Conservation (phyloP, 148 eudicot genomes). For the Nepenthes gracilis region DNA sequence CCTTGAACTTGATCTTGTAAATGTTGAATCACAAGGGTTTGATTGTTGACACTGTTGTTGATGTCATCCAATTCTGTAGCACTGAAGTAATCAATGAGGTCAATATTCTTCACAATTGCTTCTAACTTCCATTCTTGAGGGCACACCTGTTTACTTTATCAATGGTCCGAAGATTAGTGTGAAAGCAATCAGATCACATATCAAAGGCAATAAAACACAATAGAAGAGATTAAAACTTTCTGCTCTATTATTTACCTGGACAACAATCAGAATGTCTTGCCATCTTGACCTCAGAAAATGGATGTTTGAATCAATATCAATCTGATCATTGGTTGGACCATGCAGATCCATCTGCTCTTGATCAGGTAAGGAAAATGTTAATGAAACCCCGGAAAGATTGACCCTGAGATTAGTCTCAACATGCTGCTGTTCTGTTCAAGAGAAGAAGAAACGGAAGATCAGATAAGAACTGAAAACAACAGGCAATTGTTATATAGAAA, state of each 20-base stretch:
- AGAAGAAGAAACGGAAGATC: conserved; percentile 1
- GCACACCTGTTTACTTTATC: conserved; percentile 60
- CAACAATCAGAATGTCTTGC: conserved; percentile 29
- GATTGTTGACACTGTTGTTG: conserved; percentile 20
- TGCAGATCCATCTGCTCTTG: conserved; percentile 31
- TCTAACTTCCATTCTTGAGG: conserved; percentile 57
- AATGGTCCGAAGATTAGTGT: conserved; percentile 26
- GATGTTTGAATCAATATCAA: conserved; percentile 20
- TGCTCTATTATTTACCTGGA: conserved; percentile 50
- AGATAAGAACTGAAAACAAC: neutral
- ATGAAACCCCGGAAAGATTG: conserved; percentile 45
- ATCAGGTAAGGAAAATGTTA: conserved; percentile 51
- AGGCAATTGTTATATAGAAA: too few relatives aligned
- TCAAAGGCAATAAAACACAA: neutral
- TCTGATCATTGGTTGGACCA: conserved; percentile 14
- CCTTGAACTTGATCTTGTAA: conserved; percentile 55
- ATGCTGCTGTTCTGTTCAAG: conserved; percentile 70
- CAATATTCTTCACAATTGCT: conserved; percentile 47
- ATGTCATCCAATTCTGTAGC: conserved; percentile 12
- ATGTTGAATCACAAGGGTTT: conserved; percentile 26
- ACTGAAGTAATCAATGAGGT: conserved; percentile 49
- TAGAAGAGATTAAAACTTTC: conserved; percentile 2
- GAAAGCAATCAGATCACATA: neutral
- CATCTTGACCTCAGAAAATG: conserved; percentile 46
- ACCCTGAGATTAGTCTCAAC: conserved; percentile 74